Base-by-base conservation (phyloP, 371 early-diverging fungal species). In the Chytridiales sp. region DNA sequence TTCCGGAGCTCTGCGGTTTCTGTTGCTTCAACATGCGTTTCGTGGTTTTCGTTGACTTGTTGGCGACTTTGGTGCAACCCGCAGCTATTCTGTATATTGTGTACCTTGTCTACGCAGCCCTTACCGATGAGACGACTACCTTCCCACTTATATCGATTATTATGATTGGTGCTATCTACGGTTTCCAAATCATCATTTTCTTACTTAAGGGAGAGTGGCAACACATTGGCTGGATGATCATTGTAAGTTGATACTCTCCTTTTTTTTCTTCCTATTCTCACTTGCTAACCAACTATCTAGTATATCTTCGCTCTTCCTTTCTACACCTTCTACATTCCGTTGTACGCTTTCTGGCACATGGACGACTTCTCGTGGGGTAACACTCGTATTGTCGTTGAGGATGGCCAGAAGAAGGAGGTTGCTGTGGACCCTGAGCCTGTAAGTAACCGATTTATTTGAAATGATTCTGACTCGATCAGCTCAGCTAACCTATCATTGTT, bases 341-440 rank as follows among this genome's bases (percentile, higher is more conserved):
- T 83, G 30, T 82, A 81, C 56, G 47, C 78, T 5, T 94, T 91
- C 89, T 95, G 94, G 94, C 93, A 94, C 77, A 93, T 96, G 77
- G 95, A 97, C 69, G 96, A 96, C 68, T 95, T 96, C 70, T 92
- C 92, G 0, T 97, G 98, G 97, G 98, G 98, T 72, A 93, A 94
- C 69, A 98, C 98, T 15, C 89, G 98, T 68, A 69, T 88, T 34
- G 91, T 91, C 0, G 75, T 87, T 4, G 93, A 87, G 46, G 88
- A 86, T 19, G 86, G 85, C 19, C 87, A 87, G 27, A 84, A 87
- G 63, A 88, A 90, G 77, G 65, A 67, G 19, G 57, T 61, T 13
- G 52, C 51, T n/a, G 47, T 21, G 34, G 67, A 54, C 9, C n/a
- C 31, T 11, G 59, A 67, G 22, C 53, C 67, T 5, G 58, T 52